A percentile compares a stretch with the other conserved stretches of the same genome.
phyloP scores from a whole-genome alignment of 495 filamentous ascomycete genomes.

The Annulohypoxylon moriforme region DNA sequence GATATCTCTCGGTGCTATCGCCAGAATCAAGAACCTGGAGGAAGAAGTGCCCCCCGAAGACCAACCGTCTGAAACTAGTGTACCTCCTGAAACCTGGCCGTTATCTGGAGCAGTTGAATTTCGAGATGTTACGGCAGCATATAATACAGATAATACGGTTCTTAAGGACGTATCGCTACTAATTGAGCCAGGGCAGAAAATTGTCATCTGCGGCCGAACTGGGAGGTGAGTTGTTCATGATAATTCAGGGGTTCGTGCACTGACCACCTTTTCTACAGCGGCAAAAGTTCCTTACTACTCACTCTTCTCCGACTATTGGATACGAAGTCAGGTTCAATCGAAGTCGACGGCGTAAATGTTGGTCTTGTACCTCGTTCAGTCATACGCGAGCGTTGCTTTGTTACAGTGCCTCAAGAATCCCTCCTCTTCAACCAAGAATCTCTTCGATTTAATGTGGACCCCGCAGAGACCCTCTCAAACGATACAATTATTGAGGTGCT shows the following conservation, averaged over 20 bases:
- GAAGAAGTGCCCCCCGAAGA: conserved; percentile 62
- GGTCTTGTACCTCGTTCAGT: conserved; percentile 50
- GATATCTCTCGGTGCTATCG: conserved; percentile 56
- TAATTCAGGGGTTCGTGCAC: not conserved
- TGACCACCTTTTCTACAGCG: conserved; percentile 44
- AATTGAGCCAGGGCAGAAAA: conserved; percentile 66
- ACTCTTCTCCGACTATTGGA: conserved; percentile 53
- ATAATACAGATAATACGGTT: conserved; percentile 28
- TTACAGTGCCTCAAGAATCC: conserved; percentile 62
- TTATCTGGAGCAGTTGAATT: conserved; percentile 63
- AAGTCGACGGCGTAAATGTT: conserved; percentile 61
- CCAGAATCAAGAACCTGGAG: conserved; percentile 68
- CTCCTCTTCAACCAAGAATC: conserved; percentile 56
- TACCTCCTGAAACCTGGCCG: conserved; percentile 60
- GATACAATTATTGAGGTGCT: conserved; percentile 55
- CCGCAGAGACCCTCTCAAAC: conserved; percentile 51
- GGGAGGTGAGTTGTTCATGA: conserved; percentile 36
- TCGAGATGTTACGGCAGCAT: conserved; percentile 50
- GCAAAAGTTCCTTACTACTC: conserved; percentile 55
- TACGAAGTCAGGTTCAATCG: conserved; percentile 52
- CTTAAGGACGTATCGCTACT: conserved; percentile 63
- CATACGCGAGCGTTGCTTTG: conserved; percentile 44
- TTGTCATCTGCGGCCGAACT: conserved; percentile 62
- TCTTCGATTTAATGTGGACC: conserved; percentile 63
- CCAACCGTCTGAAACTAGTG: conserved; percentile 58